Base-by-base conservation (phyloP, 768 basidiomycete species). In the Grammothele lineata region DNA sequence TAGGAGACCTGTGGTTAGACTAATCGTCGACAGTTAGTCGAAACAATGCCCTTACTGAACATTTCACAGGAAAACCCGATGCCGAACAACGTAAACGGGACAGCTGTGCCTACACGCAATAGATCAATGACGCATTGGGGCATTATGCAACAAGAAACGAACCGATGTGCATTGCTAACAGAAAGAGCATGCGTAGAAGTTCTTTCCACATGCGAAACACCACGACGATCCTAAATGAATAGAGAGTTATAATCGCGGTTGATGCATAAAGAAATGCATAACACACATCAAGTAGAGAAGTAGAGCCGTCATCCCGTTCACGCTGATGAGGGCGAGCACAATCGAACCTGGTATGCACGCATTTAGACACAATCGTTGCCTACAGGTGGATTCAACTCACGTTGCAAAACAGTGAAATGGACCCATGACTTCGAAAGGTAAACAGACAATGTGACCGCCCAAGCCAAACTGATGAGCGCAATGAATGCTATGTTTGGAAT, bases 211-310 rank as follows among this genome's bases (percentile, higher is more conserved):
- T 38, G 4, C 49, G 42, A 37, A 63, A 60, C 1, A 57, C 49
- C 6, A 61, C 57, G 7, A 63, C 56, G n/a, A 57, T 51, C 62
- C 62, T 63, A 17, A 6, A 9, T 14, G 25, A n/a, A n/a, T 23
- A 22, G 25, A 15, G n/a, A 22, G 5, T 17, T 25, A 22, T 2
- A 25, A 25, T 24, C 17, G 1, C 11, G 14, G 11, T 6, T 7
- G 1, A 6, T 17, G 17, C 27, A 9, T 36, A 14, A 9, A 3
- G 23, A 24, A 26, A 12, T 14, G 17, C 7, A 3, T 3, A 6
- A 43, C 59, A 37, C 33, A 63, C 62, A 63, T 63, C 34, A 63
- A 55, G 45, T 63, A 63, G 37, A 58, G 39, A 26, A 60, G 41
- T 3, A 63, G n/a, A 19, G 59, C 53, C 7, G 58, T 53, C 27